Percentiles rank a stretch among this genome's conserved stretches.
phyloP scores from a whole-genome alignment of 768 basidiomycete genomes.

The Postia placenta region DNA sequence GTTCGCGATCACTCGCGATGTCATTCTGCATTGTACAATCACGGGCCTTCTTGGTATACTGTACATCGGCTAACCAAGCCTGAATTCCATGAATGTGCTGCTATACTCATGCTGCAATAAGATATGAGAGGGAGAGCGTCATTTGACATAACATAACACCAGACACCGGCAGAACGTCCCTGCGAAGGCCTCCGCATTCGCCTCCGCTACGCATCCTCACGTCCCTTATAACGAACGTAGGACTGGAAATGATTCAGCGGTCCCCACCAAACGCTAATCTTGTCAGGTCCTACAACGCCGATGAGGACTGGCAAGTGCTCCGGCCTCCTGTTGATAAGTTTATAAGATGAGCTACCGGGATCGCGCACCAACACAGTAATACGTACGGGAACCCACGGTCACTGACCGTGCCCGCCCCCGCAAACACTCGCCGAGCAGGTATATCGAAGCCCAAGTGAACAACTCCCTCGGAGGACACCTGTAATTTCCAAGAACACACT shows the following conservation, averaged over 20 bases:
- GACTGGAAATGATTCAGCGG: slow-evolving; percentile 7
- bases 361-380: background rate
- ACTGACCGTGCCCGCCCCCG: slow-evolving; percentile 8
- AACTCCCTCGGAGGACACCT: background rate
- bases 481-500: slow-evolving; percentile 10
- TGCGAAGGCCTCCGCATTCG: too few relatives aligned
- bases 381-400: slow-evolving; percentile 13
- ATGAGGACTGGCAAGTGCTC: slow-evolving; percentile 7
- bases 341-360: background rate
- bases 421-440: background rate
- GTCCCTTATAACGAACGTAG: slow-evolving; percentile 10
- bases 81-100: too few relatives aligned
- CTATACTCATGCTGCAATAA: too few relatives aligned
- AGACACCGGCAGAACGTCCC: too few relatives aligned
- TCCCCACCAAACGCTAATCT: slow-evolving; percentile 13
- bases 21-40: too few relatives aligned
- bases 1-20: too few relatives aligned
- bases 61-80: too few relatives aligned
- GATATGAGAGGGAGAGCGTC: too few relatives aligned
- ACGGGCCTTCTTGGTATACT: too few relatives aligned
- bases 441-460: background rate
- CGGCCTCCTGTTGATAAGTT: too few relatives aligned
- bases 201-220: too few relatives aligned
- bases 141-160: too few relatives aligned
- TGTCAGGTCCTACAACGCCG: slow-evolving; percentile 8